Percentiles rank a stretch among this genome's conserved stretches.
These are phyloP conservation scores for Nitzschia sp. DNA, from an alignment of 108 stramenopile genomes.

Conservation along the genomic window DNA sequence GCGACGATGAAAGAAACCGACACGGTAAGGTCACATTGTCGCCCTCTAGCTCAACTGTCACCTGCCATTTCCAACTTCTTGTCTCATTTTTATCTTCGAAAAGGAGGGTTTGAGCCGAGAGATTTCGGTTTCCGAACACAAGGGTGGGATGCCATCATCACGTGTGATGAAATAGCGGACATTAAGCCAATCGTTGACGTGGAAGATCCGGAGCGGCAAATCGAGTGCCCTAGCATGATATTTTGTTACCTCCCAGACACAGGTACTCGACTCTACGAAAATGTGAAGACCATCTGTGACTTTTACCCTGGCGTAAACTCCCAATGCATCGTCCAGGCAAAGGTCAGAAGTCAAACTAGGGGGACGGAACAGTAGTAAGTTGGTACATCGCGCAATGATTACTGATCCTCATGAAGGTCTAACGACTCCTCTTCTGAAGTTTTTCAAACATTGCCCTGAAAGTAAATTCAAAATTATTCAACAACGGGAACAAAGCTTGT, in stretches of 20 bases:
- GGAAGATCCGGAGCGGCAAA: conserved; percentile 3
- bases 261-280: neutral
- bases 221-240: conserved; percentile 18
- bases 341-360: conserved; percentile 3
- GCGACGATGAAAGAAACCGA: too few species aligned
- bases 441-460: conserved; percentile 31
- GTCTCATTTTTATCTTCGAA: too few species aligned
- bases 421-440: conserved; percentile 5
- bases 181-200: neutral
- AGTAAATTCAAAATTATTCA: conserved; percentile 32
- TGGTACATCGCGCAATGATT: too few species aligned
- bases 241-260: conserved; percentile 9
- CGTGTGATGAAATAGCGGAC: neutral
- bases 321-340: conserved; percentile 24
- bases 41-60: too few species aligned
- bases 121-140: neutral
- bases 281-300: conserved; percentile 16
- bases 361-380: conserved; percentile 20
- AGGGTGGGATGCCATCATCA: neutral
- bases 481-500: conserved; percentile 7
- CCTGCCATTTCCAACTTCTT: too few species aligned
- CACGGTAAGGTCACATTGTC: too few species aligned
- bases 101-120: too few species aligned
- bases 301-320: neutral
- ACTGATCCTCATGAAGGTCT: too few species aligned